Base-by-base conservation (phyloP, 1,284 basidiomycete species). In the Leccinum ponderosum region DNA sequence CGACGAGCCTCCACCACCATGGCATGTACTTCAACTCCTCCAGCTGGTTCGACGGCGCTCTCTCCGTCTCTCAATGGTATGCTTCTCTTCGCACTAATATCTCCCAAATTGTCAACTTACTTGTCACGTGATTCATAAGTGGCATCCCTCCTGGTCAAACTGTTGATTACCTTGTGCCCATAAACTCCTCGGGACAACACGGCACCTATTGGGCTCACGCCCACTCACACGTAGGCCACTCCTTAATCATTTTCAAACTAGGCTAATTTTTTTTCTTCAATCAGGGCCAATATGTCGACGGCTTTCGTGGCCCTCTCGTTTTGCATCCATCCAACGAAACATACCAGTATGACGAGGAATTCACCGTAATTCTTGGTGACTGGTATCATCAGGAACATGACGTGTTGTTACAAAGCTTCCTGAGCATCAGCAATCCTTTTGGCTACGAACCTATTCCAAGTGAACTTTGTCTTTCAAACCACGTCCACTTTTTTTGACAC, bases 131-230 rank as follows among this genome's bases (percentile, higher is more conserved):
- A n/a, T 29, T 56, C 39, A 3, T 60, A 27, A 93, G 95, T 70
- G 91, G 93, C 39, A 94, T 97, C 35, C 95, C 96, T 0, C 84
- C 85, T 0, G 90, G 89, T 14, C 76, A 83, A 56, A 82, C 84
- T 0, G 88, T 94, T 68, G 86, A 87, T 65, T 97, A 98, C 69
- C 77, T 87, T 51, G 83, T 97, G n/a, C 86, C 90, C n/a, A 84
- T 94, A 58, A 80, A 87, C 65, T 71, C 80, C 3, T 88, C 87
- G 1, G 83, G 84, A 4, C 90, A 95, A 73, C 84, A 84, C 78
- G 95, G 95, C 4, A 93, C 94, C 2, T 97, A 91, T 76, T 97
- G 95, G 95, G 86, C 90, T 12, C 94, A 97, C 68, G 86, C 86
- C 0, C 90, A 92, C 70, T 73, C 82, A 48, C 74, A 69, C n/a